Evolutionary conservation across 768 basidiomycete species (phyloP).

Genomic region (Jaapia argillacea): DNA sequence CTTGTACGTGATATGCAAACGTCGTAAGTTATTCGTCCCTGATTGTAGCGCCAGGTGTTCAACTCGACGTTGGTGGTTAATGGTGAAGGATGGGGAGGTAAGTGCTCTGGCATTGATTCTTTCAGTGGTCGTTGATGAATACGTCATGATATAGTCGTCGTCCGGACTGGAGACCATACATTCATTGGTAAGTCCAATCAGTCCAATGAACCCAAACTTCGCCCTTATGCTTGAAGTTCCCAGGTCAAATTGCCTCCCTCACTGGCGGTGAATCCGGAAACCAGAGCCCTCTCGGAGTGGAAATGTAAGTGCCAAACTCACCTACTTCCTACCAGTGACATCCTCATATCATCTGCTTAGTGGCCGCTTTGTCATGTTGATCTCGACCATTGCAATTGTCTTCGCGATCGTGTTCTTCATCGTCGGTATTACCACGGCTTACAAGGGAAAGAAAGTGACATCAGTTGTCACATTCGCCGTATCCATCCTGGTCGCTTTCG

Average conservation of each 20-base stretch:
- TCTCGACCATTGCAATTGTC: constrained; percentile 50
- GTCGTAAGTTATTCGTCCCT: constrained; percentile 3
- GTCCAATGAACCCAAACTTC: constrained; percentile 2
- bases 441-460: constrained; percentile 50
- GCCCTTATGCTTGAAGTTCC: too few species aligned
- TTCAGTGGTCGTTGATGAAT: constrained; percentile 1
- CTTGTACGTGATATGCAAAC: constrained; percentile 28
- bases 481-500: constrained; percentile 51
- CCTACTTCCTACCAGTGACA: constrained; percentile 4
- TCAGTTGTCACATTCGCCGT: constrained; percentile 55
- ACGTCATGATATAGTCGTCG: too few species aligned
- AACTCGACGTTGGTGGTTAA: constrained; percentile 62
- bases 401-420: constrained; percentile 57
- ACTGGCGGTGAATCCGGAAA: constrained; percentile 58
- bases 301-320: constrained; percentile 44
- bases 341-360: constrained; percentile 20
- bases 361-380: constrained; percentile 48
- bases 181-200: constrained; percentile 36
- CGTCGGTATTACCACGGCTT: constrained; percentile 56
- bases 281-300: constrained; percentile 53
- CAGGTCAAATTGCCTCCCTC: constrained; percentile 59
- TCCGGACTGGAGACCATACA: constrained; percentile 57
- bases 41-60: constrained; percentile 55
- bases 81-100: constrained; percentile 63
- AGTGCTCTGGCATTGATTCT: constrained; percentile 15